Conservation (phyloP, 2,329 filamentous ascomycete genomes). For the Neofusicoccum sp. region DNA sequence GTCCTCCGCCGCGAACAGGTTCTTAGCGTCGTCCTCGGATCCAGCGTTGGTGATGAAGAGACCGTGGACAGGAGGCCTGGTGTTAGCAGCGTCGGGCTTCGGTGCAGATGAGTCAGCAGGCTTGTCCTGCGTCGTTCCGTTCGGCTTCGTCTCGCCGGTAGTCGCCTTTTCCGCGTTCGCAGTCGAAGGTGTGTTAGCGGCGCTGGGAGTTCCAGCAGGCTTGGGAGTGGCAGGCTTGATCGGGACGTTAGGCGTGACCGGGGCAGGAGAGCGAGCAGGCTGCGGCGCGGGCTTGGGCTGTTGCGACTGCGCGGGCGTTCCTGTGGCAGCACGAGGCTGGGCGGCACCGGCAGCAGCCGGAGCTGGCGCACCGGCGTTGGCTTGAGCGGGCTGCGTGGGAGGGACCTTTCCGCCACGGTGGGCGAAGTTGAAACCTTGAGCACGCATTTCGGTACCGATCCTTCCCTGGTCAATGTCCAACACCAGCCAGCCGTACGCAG, state of each 20-base stretch:
- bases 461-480: constrained; percentile 92
- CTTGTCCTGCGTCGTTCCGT: constrained; percentile 49
- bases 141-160: constrained; percentile 45
- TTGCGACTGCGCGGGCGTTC: constrained; percentile 39
- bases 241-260: constrained; percentile 41
- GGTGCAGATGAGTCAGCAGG: constrained; percentile 32
- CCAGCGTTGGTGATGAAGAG: constrained; percentile 88
- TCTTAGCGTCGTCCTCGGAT: constrained; percentile 76
- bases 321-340: constrained; percentile 32
- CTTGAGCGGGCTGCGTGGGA: constrained; percentile 26
- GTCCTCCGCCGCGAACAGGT: constrained; percentile 81
- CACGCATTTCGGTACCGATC: constrained; percentile 97
- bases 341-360: constrained; percentile 20
- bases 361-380: constrained; percentile 28
- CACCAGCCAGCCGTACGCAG: constrained; percentile 93
- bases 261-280: constrained; percentile 42
- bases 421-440: constrained; percentile 98
- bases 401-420: constrained; percentile 78
- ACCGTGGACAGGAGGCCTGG: constrained; percentile 65
- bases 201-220: constrained; percentile 37
- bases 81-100: constrained; percentile 50
- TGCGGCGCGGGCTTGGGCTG: constrained; percentile 36
- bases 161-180: constrained; percentile 36
- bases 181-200: constrained; percentile 22
- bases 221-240: constrained; percentile 53